phyloP scores from a whole-genome alignment of 2,329 filamentous ascomycete genomes.

The Clarireedia sp. region DNA sequence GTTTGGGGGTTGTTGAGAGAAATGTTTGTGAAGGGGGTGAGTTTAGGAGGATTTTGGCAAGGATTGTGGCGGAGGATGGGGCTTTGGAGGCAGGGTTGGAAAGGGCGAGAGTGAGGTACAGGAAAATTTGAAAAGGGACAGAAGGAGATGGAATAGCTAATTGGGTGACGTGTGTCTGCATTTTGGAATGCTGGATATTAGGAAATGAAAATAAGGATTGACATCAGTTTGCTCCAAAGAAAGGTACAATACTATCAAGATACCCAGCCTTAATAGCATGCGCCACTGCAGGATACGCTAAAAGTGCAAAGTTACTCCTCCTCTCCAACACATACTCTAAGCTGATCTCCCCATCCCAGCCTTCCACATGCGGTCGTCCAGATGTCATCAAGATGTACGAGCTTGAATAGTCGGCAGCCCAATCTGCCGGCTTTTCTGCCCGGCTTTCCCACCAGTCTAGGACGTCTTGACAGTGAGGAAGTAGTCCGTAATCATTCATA shows the following conservation, averaged over 20 bases:
- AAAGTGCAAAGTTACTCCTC: slow-evolving; percentile 6
- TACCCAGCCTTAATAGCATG: not conserved
- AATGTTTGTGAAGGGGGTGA: slow-evolving; percentile 8
- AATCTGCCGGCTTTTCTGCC: not conserved
- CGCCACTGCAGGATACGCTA: slow-evolving; percentile 1
- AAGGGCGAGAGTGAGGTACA: slow-evolving; percentile 5
- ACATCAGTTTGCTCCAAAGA: too few relatives aligned
- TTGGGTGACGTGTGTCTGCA: too few relatives aligned
- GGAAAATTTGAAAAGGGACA: not conserved
- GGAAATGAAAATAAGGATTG: not conserved
- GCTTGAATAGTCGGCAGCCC: not conserved
- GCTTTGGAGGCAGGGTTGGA: slow-evolving; percentile 6
- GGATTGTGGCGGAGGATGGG: slow-evolving; percentile 5
- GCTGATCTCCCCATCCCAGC: not conserved
- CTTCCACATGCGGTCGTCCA: not conserved
- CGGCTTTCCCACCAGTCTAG: not conserved
- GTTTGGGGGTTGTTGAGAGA: not conserved
- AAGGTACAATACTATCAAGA: not conserved
- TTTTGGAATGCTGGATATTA: not conserved
- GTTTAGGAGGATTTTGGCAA: slow-evolving; percentile 8
- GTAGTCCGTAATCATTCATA: not conserved
- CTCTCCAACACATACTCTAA: slow-evolving; percentile 7
- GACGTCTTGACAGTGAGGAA: not conserved
- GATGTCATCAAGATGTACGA: not conserved
- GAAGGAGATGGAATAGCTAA: too few relatives aligned